Evolutionary conservation across 1,139 yeast species (phyloP), one percentile per base, ranked within the genome.

Genomic region (Kluyveromyces sp.): DNA sequence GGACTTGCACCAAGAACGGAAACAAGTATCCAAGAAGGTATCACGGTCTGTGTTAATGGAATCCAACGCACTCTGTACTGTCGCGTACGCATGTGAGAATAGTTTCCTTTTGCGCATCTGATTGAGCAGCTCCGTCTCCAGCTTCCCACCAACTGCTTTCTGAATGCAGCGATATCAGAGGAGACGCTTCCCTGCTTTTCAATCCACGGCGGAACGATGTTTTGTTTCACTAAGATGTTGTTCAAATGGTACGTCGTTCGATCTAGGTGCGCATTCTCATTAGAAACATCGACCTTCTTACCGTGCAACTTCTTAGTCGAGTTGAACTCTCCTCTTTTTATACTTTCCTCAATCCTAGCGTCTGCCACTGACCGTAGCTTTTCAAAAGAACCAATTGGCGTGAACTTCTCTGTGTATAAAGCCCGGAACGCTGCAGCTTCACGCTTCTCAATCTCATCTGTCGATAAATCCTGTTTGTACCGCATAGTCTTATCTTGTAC

Each of bases 151-250:
- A 50, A 38, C 7, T 48, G 48, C 7, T 26, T 32, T 42, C 88
- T 63, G 48, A 85, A 77, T 0, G 59, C 57, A 1, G 55, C 59
- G 4, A 83, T 70, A 34, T 74, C 75, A 2, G 58, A 52, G 42
- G 74, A 75, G 3, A 86, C 73, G 3, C 75, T 72, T 41, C 79
- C 76, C 63, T 88, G 96, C 46, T 77, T 79, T 56, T 87, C 95
- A 32, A 88, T 81, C 96, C 96, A 88, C 0, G 95, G 94, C 0
- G 96, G 96, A 7, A 81, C 70, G 0, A 85, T 81, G 41, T 86
- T 89, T 62, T 88, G 96, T 40, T 78, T 76, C 53, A 78, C 81
- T 49, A 88, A 67, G 42, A 88, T 81, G 55, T 85, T 80, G 52
- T 81, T 82, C 61, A 88, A 67, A 58, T 85, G 86, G 56, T 75